A percentile compares a stretch with the other conserved stretches of the same genome.
Conservation (phyloP, 805 yeast genomes). For the Hyphopichia homilentoma region DNA sequence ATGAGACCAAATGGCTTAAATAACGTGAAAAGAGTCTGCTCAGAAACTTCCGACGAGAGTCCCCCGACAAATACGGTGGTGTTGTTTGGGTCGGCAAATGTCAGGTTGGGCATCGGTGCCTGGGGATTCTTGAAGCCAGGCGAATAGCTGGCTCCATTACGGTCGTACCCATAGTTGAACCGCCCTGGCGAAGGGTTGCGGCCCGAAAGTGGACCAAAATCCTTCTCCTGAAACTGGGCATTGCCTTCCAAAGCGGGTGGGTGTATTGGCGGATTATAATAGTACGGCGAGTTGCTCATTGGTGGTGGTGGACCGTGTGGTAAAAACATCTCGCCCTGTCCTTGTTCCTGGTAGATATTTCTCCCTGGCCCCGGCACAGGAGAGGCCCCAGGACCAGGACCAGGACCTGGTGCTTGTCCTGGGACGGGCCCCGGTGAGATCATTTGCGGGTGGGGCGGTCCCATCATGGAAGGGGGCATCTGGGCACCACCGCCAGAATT, state of each 20-base stretch:
- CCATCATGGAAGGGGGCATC: too few species aligned
- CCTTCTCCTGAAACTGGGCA: too few species aligned
- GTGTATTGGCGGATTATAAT: too few species aligned
- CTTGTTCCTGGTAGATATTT: too few species aligned
- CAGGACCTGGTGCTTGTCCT: constrained; percentile 10
- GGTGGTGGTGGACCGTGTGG: constrained; percentile 12
- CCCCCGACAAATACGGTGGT: constrained; percentile 82
- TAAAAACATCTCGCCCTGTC: too few species aligned
- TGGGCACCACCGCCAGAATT: constrained; percentile 4
- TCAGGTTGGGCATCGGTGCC: constrained; percentile 19
- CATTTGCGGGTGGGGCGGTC: too few species aligned
- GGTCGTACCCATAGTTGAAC: neutral
- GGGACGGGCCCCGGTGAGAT: too few species aligned
- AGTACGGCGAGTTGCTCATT: constrained; percentile 4
- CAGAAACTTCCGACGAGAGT: constrained; percentile 59
- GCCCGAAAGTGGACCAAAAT: constrained; percentile 1
- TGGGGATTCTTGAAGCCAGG: constrained; percentile 3
- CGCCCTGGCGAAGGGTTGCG: too few species aligned
- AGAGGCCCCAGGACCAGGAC: neutral
- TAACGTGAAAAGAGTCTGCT: constrained; percentile 54
- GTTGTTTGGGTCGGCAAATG: constrained; percentile 55
- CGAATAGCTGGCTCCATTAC: neutral
- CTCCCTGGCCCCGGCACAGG: constrained; percentile 4
- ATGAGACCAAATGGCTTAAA: constrained; percentile 76
- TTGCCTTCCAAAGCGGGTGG: neutral